Conservation (phyloP, 2,329 filamentous ascomycete genomes). For the Pestalotiopsis sp. region DNA sequence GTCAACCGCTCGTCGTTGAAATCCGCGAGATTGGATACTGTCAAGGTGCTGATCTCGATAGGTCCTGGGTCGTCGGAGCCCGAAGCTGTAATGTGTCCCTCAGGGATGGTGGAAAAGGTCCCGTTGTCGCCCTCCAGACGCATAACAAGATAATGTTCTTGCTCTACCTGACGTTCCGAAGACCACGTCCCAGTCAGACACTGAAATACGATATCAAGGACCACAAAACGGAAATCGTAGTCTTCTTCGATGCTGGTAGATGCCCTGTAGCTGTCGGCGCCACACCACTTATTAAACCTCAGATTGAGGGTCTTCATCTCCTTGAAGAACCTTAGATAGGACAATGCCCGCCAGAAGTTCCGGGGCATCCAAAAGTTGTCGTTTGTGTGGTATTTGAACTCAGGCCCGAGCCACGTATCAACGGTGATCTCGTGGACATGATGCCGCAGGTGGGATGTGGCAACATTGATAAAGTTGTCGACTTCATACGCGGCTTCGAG, state of each 20-base stretch:
- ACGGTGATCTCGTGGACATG: conserved; percentile 15
- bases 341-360: conserved; percentile 8
- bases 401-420: conserved; percentile 9
- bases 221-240: neutral
- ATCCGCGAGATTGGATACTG: conserved; percentile 13
- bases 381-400: neutral
- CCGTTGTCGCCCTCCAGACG: neutral
- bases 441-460: conserved; percentile 6
- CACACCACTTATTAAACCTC: conserved; percentile 7
- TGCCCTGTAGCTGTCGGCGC: neutral
- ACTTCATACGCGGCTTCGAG: conserved; percentile 4
- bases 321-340: conserved; percentile 7
- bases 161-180: neutral
- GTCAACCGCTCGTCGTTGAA: conserved; percentile 13
- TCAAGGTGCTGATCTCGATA: conserved; percentile 14
- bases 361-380: neutral
- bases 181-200: conserved; percentile 13
- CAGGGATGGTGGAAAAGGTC: neutral
- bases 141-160: neutral
- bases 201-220: conserved; percentile 11
- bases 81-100: neutral
- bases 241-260: neutral
- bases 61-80: neutral
- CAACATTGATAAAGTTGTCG: conserved; percentile 9
- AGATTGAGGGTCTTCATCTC: conserved; percentile 9